These are phyloP conservation scores for Fragaria vesca DNA, from an alignment of 306 rosid genomes.

Conservation along the genomic window DNA sequence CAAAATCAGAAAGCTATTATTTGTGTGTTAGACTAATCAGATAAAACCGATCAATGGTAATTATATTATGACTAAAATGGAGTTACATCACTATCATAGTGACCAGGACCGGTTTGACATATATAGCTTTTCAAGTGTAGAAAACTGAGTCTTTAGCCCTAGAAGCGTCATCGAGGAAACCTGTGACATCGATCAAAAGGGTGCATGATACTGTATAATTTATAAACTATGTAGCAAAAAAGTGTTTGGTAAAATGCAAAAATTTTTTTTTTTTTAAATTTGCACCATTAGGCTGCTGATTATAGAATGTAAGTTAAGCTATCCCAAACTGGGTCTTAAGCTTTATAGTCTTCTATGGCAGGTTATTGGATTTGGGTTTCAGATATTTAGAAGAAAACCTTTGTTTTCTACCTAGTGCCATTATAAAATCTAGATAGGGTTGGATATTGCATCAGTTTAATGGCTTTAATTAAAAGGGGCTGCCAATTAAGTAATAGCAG, in stretches of 20 bases:
- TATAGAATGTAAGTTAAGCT: too few relatives aligned
- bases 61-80: neutral
- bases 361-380: neutral
- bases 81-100: constrained; percentile 1
- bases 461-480: neutral
- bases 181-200: too few relatives aligned
- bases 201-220: too few relatives aligned
- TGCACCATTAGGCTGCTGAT: too few relatives aligned
- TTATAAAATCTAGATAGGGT: neutral
- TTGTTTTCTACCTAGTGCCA: neutral
- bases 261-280: too few relatives aligned
- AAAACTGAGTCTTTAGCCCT: too few relatives aligned
- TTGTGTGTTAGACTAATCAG: neutral
- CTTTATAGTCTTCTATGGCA: neutral
- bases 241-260: too few relatives aligned
- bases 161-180: too few relatives aligned
- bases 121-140: too few relatives aligned
- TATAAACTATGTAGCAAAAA: too few relatives aligned
- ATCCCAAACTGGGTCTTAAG: too few relatives aligned
- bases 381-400: neutral
- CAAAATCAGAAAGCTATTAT: neutral
- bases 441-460: neutral
- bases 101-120: neutral
- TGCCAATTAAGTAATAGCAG: neutral
- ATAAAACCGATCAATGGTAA: neutral